Evolutionary conservation across 768 basidiomycete species (phyloP).

Genomic region (Kwoniella bestiolae): DNA sequence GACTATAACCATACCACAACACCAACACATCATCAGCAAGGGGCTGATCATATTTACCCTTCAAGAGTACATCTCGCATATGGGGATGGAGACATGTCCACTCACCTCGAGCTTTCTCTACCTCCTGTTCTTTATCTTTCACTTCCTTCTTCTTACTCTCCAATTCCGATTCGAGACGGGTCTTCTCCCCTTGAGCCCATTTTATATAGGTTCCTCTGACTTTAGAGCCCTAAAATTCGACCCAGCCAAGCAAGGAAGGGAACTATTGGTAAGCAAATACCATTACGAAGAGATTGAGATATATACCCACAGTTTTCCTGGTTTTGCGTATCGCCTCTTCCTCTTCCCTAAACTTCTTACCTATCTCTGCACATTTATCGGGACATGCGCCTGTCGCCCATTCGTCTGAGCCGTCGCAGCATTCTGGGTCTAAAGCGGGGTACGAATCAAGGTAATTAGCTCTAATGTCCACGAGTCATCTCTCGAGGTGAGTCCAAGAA

Average conservation of each 20-base stretch:
- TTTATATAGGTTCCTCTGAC: conserved; percentile 85
- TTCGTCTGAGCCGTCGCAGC: conserved; percentile 97
- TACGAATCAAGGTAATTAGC: too few species aligned
- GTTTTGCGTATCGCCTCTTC: conserved; percentile 76
- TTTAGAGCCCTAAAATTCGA: conserved; percentile 95
- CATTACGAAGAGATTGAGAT: conserved; percentile 85
- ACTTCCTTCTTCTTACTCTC: conserved; percentile 67
- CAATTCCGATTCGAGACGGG: conserved; percentile 71
- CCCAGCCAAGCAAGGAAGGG: too few species aligned
- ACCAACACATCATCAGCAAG: too few species aligned
- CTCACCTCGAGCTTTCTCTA: conserved; percentile 72
- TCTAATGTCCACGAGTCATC: too few species aligned
- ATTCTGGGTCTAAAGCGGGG: conserved; percentile 70
- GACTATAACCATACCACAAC: conserved; percentile 60
- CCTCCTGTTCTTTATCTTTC: conserved; percentile 69
- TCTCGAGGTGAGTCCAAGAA: too few species aligned
- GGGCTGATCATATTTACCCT: too few species aligned
- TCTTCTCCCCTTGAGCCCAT: conserved; percentile 87
- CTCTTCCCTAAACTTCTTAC: conserved; percentile 70
- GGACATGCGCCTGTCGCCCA: conserved; percentile 71
- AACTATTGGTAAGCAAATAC: too few species aligned
- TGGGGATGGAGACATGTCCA: too few species aligned
- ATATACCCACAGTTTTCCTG: conserved; percentile 76
- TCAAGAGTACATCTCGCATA: too few species aligned
- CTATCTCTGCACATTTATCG: conserved; percentile 76